phyloP scores from a whole-genome alignment of 2,329 filamentous ascomycete species.

The Botrytis paeoniae region DNA sequence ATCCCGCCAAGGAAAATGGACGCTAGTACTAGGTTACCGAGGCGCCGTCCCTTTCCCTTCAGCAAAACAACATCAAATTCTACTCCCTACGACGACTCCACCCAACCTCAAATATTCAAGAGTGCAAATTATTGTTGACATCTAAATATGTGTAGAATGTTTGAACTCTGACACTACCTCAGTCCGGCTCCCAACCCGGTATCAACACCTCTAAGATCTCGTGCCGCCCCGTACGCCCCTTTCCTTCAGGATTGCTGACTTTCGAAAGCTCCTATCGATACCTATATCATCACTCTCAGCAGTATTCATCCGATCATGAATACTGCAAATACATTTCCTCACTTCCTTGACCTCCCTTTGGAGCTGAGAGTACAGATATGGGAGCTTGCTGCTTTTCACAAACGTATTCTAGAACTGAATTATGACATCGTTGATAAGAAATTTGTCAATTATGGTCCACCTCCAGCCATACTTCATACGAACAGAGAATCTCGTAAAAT shows the following conservation, averaged over 20 bases:
- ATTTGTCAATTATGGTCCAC: slow-evolving; percentile 2
- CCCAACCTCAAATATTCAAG: background rate
- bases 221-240: background rate
- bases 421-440: slow-evolving; percentile 12
- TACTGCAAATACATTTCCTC: background rate
- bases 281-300: background rate
- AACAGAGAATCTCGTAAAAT: slow-evolving; percentile 20
- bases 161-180: background rate
- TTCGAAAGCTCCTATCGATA: slow-evolving; percentile 1
- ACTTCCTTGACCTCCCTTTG: background rate
- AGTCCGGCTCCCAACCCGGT: no score
- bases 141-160: background rate
- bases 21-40: background rate
- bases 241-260: background rate
- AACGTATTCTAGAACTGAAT: slow-evolving; percentile 16
- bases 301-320: background rate
- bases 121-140: background rate
- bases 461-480: slow-evolving; percentile 19
- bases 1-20: background rate
- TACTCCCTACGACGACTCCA: background rate
- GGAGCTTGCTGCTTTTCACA: background rate
- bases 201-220: background rate
- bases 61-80: background rate
- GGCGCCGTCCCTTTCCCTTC: background rate
- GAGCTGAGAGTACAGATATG: slow-evolving; percentile 12